phyloP scores from a whole-genome alignment of 805 yeast species.

The Nakazawaea wickerhamii region DNA sequence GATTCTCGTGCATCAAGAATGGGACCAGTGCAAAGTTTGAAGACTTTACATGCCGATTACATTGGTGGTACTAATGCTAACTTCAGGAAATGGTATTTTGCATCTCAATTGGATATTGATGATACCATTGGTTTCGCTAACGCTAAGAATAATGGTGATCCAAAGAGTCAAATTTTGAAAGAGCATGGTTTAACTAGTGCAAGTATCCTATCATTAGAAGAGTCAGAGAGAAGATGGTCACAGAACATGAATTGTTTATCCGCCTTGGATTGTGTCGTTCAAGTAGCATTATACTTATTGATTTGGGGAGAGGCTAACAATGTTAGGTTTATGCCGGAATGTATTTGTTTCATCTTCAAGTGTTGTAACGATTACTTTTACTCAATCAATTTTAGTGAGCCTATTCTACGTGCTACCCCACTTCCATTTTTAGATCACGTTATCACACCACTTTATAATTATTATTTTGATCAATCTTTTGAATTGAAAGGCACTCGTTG shows the following conservation, averaged over 20 bases:
- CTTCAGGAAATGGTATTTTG: slow-evolving; percentile 73
- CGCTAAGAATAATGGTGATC: slow-evolving; percentile 21
- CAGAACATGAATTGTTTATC: slow-evolving; percentile 43
- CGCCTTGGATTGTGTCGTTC: slow-evolving; percentile 52
- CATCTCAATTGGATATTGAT: slow-evolving; percentile 60
- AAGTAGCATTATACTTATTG: slow-evolving; percentile 62
- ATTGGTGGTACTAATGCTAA: slow-evolving; percentile 69
- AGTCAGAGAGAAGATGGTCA: slow-evolving; percentile 47
- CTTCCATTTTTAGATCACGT: slow-evolving; percentile 55
- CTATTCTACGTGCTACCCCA: slow-evolving; percentile 23
- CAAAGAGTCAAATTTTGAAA: slow-evolving; percentile 15
- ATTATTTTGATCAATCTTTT: slow-evolving; percentile 50
- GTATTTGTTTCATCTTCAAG: slow-evolving; percentile 77
- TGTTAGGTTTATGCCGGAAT: slow-evolving; percentile 83
- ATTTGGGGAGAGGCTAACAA: slow-evolving; percentile 93
- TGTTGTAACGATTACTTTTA: slow-evolving; percentile 68
- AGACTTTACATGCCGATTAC: slow-evolving; percentile 65
- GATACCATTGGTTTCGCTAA: slow-evolving; percentile 38
- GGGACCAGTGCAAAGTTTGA: slow-evolving; percentile 50
- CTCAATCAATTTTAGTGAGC: slow-evolving; percentile 36
- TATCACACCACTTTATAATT: slow-evolving; percentile 70
- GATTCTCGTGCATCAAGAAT: slow-evolving; percentile 68
- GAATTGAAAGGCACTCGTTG: slow-evolving; percentile 37
- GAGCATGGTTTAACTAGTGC: slow-evolving; percentile 8
- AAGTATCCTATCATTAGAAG: slow-evolving; percentile 25